Evolutionary conservation across 371 early-diverging fungal species (phyloP).

Genomic region (Zychaea mexicana): DNA sequence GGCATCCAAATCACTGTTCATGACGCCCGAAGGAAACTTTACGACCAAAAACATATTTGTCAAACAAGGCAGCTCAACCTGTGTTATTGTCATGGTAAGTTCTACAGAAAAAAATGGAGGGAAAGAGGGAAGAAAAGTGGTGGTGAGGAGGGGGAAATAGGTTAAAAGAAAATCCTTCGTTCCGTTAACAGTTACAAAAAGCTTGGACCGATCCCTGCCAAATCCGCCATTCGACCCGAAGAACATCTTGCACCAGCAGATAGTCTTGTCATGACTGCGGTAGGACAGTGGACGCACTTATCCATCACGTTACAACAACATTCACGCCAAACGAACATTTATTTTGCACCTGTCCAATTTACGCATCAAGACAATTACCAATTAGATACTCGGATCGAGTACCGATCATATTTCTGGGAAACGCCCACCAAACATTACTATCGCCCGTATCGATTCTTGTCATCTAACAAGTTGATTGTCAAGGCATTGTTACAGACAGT

Average conservation of each 20-base stretch:
- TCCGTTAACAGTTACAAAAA: constrained; percentile 1
- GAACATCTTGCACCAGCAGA: constrained; percentile 39
- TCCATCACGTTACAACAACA: constrained; percentile 38
- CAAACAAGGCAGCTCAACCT: constrained; percentile 28
- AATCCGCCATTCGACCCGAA: constrained; percentile 28
- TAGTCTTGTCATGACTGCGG: constrained; percentile 36
- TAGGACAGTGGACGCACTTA: constrained; percentile 24
- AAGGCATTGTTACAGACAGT: not conserved
- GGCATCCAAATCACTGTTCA: constrained; percentile 39
- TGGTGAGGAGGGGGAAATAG: too few relatives aligned
- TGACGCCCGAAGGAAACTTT: constrained; percentile 36
- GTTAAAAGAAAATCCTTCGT: not conserved
- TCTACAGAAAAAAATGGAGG: not conserved
- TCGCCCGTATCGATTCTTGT: constrained; percentile 30
- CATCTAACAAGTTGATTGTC: constrained; percentile 32
- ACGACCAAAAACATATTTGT: constrained; percentile 33
- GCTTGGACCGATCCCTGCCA: constrained; percentile 43
- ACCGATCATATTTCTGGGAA: constrained; percentile 48
- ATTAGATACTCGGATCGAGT: constrained; percentile 30
- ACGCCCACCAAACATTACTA: constrained; percentile 35
- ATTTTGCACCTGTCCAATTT: constrained; percentile 38
- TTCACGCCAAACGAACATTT: constrained; percentile 28
- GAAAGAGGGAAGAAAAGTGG: too few relatives aligned
- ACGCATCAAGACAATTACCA: constrained; percentile 31
- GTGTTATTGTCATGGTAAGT: constrained; percentile 43